Evolutionary conservation across 768 basidiomycete species (phyloP), one percentile per base, ranked within the genome.

Genomic region (Coprinopsis cinerea): DNA sequence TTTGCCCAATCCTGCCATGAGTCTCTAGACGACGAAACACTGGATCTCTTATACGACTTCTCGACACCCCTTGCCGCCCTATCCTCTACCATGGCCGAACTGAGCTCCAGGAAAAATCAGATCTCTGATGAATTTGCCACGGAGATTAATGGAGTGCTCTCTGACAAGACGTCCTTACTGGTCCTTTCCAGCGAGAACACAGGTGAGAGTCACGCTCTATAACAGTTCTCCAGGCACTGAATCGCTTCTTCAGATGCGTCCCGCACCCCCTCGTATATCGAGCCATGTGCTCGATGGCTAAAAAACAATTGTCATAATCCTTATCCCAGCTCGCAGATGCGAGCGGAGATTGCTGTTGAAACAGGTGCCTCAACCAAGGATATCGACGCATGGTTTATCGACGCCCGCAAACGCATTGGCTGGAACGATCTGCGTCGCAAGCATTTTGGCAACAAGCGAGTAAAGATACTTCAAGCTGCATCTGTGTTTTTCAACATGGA

Each of bases 181-280:
- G 18, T 6, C 13, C 7, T 39, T 7, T 39, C 37, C 7, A 17
- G 18, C 37, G 37, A 39, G 7, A 7, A 20, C 7, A 10, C 37
- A 7, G 11, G 13, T 39, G 11, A 39, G 13, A 14, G 13, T 39
- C 18, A 7, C 37, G 9, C 37, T 39, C 11, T 20, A 39, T 7
- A 9, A 10, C 37, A 6, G 7, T 39, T 17, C 9, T 39, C 30
- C 9, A 15, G 7, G 7, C 18, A 39, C 37, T 39, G 37, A 50
- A 9, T 35, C 32, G 25, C 15, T 9, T 14, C 24, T 48, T 18
- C 37, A 55, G 17, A 36, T 44, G 18, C 37, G 18, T 22, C 15
- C 6, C 45, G 9, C 30, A 7, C 57, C n/a, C 20, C 39, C 18
- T 13, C 48, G 0, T 61, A 63, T 35, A 46, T 61, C 1, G 45